These are phyloP conservation scores for Novymonas esmeraldas DNA, from an alignment of 208 protist genomes.

Conservation along the genomic window DNA sequence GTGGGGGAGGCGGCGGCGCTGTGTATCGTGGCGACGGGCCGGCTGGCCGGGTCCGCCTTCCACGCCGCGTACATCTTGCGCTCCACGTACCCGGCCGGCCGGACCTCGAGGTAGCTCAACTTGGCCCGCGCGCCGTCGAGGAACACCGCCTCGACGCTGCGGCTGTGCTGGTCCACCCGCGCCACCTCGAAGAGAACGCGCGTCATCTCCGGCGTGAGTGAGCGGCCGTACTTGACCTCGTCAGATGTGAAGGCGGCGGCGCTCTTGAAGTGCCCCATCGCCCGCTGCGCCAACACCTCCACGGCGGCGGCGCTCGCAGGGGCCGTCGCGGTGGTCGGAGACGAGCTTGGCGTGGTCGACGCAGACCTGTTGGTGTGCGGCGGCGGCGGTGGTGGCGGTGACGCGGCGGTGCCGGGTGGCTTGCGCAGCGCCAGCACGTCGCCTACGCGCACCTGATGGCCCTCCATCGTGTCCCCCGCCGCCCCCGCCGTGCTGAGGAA, in stretches of 20 bases:
- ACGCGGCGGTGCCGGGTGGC: background rate
- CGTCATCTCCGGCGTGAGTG: constrained; percentile 52
- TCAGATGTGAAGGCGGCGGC: constrained; percentile 46
- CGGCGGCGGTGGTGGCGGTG: background rate
- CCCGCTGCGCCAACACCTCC: background rate
- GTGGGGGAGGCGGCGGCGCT: constrained; percentile 23
- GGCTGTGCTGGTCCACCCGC: constrained; percentile 49
- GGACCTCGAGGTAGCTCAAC: constrained; percentile 54
- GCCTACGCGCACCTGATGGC: constrained; percentile 37
- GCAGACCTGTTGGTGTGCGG: background rate
- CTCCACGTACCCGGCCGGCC: constrained; percentile 80
- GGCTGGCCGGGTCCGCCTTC: constrained; percentile 71
- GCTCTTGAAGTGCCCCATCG: constrained; percentile 46
- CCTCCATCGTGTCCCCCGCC: constrained; percentile 28
- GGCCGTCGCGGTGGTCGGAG: background rate
- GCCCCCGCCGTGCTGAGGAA: constrained; percentile 60
- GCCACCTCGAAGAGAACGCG: constrained; percentile 62
- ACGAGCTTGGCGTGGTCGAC: background rate
- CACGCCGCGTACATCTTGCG: constrained; percentile 54
- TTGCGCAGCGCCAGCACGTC: constrained; percentile 38
- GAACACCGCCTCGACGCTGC: constrained; percentile 66
- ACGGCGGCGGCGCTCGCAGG: background rate
- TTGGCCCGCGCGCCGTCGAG: constrained; percentile 65
- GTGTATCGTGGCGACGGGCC: constrained; percentile 45
- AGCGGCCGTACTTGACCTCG: constrained; percentile 60